Percentiles rank a stretch among this genome's conserved stretches.
These are phyloP conservation scores for Phaffomyces opuntiae DNA, from an alignment of 805 yeast species.

Conservation along the genomic window DNA sequence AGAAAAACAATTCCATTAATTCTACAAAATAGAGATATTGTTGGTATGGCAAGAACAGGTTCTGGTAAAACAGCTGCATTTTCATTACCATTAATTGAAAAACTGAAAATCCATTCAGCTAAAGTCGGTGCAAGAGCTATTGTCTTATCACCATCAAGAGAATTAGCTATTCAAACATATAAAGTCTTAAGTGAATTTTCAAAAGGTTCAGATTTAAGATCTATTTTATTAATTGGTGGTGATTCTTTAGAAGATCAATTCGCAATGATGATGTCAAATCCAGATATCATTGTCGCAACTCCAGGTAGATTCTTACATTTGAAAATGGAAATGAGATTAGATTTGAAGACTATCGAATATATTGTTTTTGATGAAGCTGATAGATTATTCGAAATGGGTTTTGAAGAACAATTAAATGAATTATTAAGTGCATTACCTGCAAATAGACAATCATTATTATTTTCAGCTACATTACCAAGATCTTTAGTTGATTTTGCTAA, in stretches of 20 bases:
- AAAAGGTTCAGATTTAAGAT: constrained; percentile 74
- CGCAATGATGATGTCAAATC: constrained; percentile 84
- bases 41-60: constrained; percentile 99
- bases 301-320: constrained; percentile 97
- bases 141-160: constrained; percentile 91
- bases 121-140: constrained; percentile 86
- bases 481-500: constrained; percentile 93
- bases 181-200: constrained; percentile 86
- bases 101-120: constrained; percentile 74
- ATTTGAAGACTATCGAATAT: constrained; percentile 76
- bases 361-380: constrained; percentile 97
- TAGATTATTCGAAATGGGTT: constrained; percentile 93
- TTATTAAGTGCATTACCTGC: constrained; percentile 77
- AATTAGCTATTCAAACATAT: constrained; percentile 87
- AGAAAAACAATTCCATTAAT: constrained; percentile 90
- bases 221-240: constrained; percentile 88
- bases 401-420: constrained; percentile 88
- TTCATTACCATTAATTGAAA: constrained; percentile 82
- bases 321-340: constrained; percentile 90
- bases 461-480: constrained; percentile 92
- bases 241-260: constrained; percentile 98
- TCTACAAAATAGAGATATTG: constrained; percentile 84
- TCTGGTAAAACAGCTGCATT: constrained; percentile 99
- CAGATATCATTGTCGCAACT: constrained; percentile 92
- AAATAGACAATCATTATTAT: constrained; percentile 78